Percentiles rank a stretch among this genome's conserved stretches.
These are phyloP conservation scores for Populus trichocarpa DNA, from an alignment of 441 rosid species.

Conservation along the genomic window DNA sequence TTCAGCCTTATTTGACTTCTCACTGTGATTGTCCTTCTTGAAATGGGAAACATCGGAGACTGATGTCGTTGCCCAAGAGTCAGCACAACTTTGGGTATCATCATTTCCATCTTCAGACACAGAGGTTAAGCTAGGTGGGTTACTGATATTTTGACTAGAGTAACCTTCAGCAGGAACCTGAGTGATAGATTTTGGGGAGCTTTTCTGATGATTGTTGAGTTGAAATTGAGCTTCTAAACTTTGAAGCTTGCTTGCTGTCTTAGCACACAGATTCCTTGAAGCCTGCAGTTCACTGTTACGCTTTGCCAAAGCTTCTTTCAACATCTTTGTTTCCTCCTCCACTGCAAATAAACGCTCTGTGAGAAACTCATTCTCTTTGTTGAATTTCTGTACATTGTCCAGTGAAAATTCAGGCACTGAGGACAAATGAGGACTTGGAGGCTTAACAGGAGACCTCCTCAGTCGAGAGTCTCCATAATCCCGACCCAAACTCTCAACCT, in stretches of 20 bases:
- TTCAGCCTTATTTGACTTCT: constrained; percentile 48
- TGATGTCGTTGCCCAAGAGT: constrained; percentile 62
- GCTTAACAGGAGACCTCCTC: constrained; percentile 48
- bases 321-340: not conserved
- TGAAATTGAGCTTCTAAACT: constrained; percentile 61
- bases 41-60: constrained; percentile 53
- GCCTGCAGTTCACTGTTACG: constrained; percentile 86
- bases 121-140: constrained; percentile 79
- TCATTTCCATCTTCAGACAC: constrained; percentile 93
- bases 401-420: not conserved
- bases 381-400: constrained; percentile 67
- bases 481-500: constrained; percentile 84
- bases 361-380: constrained; percentile 71
- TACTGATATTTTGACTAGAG: constrained; percentile 62
- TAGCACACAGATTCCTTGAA: constrained; percentile 84
- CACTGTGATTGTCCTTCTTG: constrained; percentile 52
- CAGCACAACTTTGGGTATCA: constrained; percentile 71
- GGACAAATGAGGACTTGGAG: no score
- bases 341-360: constrained; percentile 15
- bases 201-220: constrained; percentile 43
- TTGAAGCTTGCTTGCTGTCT: constrained; percentile 73
- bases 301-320: constrained; percentile 94
- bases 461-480: constrained; percentile 69
- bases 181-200: constrained; percentile 42
- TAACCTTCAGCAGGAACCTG: constrained; percentile 55